These are phyloP conservation scores for Phytophthora foliorum DNA, from an alignment of 352 stramenopile species.

Conservation along the genomic window DNA sequence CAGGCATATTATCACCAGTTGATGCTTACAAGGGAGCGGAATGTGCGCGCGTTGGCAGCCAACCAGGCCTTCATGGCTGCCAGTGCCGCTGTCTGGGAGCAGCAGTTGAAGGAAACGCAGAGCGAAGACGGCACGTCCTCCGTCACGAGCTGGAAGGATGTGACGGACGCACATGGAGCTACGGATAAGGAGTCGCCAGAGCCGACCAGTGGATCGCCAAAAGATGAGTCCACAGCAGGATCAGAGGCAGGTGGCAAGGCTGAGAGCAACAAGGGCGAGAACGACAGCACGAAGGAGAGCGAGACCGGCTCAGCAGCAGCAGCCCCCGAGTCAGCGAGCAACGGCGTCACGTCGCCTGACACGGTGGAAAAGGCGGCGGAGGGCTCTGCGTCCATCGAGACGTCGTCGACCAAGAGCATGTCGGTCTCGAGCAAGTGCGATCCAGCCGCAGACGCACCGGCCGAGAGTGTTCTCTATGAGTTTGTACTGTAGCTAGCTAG, in stretches of 20 bases:
- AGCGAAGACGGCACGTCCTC: slow-evolving; percentile 30
- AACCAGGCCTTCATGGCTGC: slow-evolving; percentile 57
- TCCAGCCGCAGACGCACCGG: slow-evolving; percentile 20
- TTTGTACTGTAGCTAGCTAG: slow-evolving; percentile 60
- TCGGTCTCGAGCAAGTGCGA: slow-evolving; percentile 22
- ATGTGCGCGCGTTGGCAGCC: slow-evolving; percentile 58
- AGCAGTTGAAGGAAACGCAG: slow-evolving; percentile 43
- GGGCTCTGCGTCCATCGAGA: slow-evolving; percentile 6
- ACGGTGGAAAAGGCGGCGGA: slow-evolving; percentile 30
- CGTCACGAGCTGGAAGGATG: slow-evolving; percentile 44
- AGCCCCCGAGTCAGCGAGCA: slow-evolving; percentile 3
- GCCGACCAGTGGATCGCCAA: slow-evolving; percentile 4
- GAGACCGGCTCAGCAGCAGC: slow-evolving; percentile 24
- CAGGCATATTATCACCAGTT: slow-evolving; percentile 70
- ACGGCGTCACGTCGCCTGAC: slow-evolving; percentile 19
- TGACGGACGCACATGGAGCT: slow-evolving; percentile 13
- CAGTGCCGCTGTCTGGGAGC: slow-evolving; percentile 53
- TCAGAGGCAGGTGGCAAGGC: slow-evolving; percentile 23
- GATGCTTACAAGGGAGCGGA: slow-evolving; percentile 56
- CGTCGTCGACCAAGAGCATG: slow-evolving; percentile 28
- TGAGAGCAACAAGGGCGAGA: slow-evolving; percentile 20
- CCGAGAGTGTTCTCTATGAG: slow-evolving; percentile 66
- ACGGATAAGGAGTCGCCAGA: slow-evolving; percentile 17
- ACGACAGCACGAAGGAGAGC: slow-evolving; percentile 25
- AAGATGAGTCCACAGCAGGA: slow-evolving; percentile 2